These are phyloP conservation scores for Agrostemma githago DNA, from an alignment of 148 eudicot species.

Conservation along the genomic window DNA sequence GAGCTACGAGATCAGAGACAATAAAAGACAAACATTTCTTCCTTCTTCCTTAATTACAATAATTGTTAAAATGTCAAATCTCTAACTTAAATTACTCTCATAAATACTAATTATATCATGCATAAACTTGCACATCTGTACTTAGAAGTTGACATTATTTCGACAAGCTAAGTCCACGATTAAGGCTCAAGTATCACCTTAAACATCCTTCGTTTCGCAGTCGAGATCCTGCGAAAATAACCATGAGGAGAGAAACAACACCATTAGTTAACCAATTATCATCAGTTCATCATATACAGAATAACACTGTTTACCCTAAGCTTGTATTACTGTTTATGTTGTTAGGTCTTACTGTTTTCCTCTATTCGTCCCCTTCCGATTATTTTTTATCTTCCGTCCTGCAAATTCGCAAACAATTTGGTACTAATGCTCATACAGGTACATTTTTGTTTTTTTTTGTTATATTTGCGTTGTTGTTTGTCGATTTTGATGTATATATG, in stretches of 20 bases:
- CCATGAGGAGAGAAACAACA: slow-evolving; percentile 10
- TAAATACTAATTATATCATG: not conserved
- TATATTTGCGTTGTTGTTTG: not conserved
- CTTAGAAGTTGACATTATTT: not conserved
- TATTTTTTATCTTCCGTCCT: not conserved
- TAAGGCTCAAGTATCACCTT: not conserved
- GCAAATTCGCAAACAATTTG: slow-evolving; percentile 5
- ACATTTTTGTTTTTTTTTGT: not conserved
- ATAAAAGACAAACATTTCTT: not conserved
- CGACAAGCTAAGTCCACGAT: not conserved
- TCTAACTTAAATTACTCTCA: not conserved
- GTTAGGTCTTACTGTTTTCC: slow-evolving; percentile 3
- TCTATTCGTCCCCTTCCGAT: not conserved
- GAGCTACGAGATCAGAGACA: too few relatives aligned
- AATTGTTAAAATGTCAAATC: not conserved
- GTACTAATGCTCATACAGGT: not conserved
- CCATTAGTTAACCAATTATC: slow-evolving; percentile 9
- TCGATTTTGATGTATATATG: not conserved
- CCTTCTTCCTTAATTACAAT: not conserved
- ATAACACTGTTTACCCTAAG: not conserved
- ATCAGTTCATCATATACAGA: not conserved
- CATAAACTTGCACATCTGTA: not conserved
- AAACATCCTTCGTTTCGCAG: not conserved
- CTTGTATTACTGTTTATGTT: slow-evolving; percentile 3
- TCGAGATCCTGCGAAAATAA: not conserved